These are phyloP conservation scores for Talaromyces trachyspermus DNA, from an alignment of 495 filamentous ascomycete genomes.

Conservation along the genomic window DNA sequence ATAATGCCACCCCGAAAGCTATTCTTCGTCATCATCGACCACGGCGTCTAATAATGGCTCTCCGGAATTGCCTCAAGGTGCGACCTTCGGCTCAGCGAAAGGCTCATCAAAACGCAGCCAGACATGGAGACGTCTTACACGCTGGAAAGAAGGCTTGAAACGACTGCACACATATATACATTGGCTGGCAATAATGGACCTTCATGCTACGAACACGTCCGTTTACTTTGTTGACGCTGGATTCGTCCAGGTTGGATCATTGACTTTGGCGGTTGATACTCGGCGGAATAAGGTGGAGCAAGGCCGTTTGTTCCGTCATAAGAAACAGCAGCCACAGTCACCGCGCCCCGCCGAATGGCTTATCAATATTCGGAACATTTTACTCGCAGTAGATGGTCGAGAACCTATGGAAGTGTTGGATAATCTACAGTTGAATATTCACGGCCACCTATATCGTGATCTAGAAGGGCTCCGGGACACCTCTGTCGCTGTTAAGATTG, in stretches of 20 bases:
- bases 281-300: constrained; percentile 84
- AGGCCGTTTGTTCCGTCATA: constrained; percentile 82
- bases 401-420: constrained; percentile 89
- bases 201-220: constrained; percentile 75
- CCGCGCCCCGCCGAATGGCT: constrained; percentile 93
- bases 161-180: constrained; percentile 76
- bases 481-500: constrained; percentile 83
- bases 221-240: constrained; percentile 72
- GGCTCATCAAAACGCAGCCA: constrained; percentile 44
- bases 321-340: constrained; percentile 58
- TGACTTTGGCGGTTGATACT: constrained; percentile 85
- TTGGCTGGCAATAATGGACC: constrained; percentile 84
- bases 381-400: constrained; percentile 77
- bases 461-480: constrained; percentile 84
- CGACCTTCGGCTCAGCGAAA: constrained; percentile 15
- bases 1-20: constrained; percentile 20
- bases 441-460: constrained; percentile 85
- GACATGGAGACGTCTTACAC: constrained; percentile 70
- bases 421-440: constrained; percentile 77
- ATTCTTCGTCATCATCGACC: constrained; percentile 17
- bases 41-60: constrained; percentile 18
- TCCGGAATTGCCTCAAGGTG: constrained; percentile 10
- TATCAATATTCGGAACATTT: constrained; percentile 70
- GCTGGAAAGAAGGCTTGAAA: constrained; percentile 77
- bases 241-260: constrained; percentile 70